Percentiles rank a stretch among this genome's conserved stretches.
phyloP scores from a whole-genome alignment of 108 stramenopile species.

The Nannochloropsis gaditana region DNA sequence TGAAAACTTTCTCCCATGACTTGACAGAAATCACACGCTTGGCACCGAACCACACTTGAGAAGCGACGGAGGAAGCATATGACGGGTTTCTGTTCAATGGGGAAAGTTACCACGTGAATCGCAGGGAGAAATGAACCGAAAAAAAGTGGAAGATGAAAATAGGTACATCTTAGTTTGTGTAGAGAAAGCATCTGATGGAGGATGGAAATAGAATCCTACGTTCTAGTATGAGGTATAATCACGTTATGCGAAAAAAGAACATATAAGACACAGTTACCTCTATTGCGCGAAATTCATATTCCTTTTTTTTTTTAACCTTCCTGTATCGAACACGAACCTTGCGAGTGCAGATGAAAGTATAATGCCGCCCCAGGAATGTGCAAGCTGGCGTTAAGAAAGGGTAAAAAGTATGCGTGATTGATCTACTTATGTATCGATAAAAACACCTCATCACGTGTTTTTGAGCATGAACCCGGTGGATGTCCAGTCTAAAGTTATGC shows the following conservation, averaged over 20 bases:
- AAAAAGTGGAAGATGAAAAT: not conserved
- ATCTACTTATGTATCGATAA: not conserved
- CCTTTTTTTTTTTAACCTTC: too few relatives aligned
- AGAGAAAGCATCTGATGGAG: too few relatives aligned
- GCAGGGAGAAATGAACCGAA: not conserved
- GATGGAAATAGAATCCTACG: too few relatives aligned
- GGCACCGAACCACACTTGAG: not conserved
- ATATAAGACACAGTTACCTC: too few relatives aligned
- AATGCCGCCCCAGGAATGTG: slow-evolving; percentile 13
- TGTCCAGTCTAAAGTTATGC: not conserved
- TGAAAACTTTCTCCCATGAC: not conserved
- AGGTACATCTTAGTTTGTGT: not conserved
- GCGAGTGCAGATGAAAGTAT: not conserved
- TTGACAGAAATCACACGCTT: not conserved
- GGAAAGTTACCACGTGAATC: too few relatives aligned
- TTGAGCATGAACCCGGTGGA: too few relatives aligned
- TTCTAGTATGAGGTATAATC: too few relatives aligned
- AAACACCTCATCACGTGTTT: too few relatives aligned
- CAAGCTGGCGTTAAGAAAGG: not conserved
- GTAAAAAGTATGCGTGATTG: not conserved
- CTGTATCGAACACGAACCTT: not conserved
- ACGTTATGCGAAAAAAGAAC: too few relatives aligned
- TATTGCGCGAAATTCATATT: too few relatives aligned
- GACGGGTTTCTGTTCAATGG: not conserved
- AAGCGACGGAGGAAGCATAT: not conserved